These are phyloP conservation scores for Sugiyamaella boreocaroliniensis DNA, from an alignment of 805 yeast species.

Conservation along the genomic window DNA sequence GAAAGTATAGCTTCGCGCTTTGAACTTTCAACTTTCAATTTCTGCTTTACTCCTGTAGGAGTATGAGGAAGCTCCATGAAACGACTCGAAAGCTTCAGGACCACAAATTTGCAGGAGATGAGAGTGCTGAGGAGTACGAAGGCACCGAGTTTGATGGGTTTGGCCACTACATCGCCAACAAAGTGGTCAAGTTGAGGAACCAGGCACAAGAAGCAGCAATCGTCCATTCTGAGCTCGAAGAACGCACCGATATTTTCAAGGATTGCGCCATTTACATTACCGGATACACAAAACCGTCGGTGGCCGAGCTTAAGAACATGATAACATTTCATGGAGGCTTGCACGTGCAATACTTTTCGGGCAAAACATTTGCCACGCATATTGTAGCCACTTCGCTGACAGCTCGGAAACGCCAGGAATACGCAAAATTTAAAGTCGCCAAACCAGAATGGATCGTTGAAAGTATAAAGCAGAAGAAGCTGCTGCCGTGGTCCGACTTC, in stretches of 20 bases:
- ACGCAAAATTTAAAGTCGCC: constrained; percentile 65
- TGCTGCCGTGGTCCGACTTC: constrained; percentile 69
- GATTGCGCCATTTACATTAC: constrained; percentile 72
- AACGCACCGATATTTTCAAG: constrained; percentile 44
- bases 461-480: constrained; percentile 41
- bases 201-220: constrained; percentile 26
- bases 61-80: constrained; percentile 9
- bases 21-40: no score
- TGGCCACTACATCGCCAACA: constrained; percentile 55
- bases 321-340: constrained; percentile 76
- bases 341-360: constrained; percentile 58
- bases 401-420: constrained; percentile 63
- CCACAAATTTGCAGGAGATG: constrained; percentile 9
- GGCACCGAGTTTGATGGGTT: constrained; percentile 58
- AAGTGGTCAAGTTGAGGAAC: constrained; percentile 54
- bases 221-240: constrained; percentile 13
- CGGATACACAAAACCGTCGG: constrained; percentile 82
- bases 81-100: constrained; percentile 12
- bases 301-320: constrained; percentile 60
- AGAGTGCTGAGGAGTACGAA: constrained; percentile 32
- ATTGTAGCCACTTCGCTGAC: constrained; percentile 75
- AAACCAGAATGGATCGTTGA: constrained; percentile 77
- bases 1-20: background rate
- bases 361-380: constrained; percentile 75
- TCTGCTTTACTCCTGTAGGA: background rate